Base-by-base conservation (phyloP, 345 rosid genomes). In the Gossypium australe region DNA sequence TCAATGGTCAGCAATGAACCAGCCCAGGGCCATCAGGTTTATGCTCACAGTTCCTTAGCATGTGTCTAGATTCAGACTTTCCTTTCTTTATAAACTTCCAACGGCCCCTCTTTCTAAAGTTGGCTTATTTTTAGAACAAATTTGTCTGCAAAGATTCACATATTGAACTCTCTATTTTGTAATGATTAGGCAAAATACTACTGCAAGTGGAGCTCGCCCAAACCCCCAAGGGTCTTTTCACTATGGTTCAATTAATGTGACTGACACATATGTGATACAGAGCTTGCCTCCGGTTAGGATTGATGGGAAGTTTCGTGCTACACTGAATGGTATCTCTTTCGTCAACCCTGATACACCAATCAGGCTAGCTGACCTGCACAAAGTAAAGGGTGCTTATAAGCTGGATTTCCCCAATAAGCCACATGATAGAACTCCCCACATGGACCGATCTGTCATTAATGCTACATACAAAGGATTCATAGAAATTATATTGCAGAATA, bases 161-260 rank as follows among this genome's bases (percentile, higher is more conserved):
- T 59, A 38, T 49, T 77, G 63, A 72, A 20, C 41, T 47, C 20
- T 67, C 55, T 60, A 34, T 70, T 75, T 51, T 51, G 25, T n/a
- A 18, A 77, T 81, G 71, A 29, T 62, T 67, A 95, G 99, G 90
- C 92, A 85, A 87, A 95, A 95, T 77, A 86, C 88, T 70, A 74
- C 87, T 71, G 96, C 99, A 11, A 91, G 98, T 78, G 99, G 99
- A 76, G 98, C 99, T 81, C 94, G 99, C 43, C 98, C 98, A 69
- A 95, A 95, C 70, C 98, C 99, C 0, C 99, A 95, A 67, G 99
- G 99, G 1, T 95, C 99, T 71, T 95, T 78, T 75, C 99, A 89
- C 83, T 95, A 95, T 49, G 98, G 99, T 71, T 73, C 78, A 43
- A 95, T 95, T 80, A 95, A 95, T 74, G 82, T 91, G 65, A 95